These are phyloP conservation scores for Xerocomellus dryophilus DNA, from an alignment of 768 basidiomycete genomes.

Conservation along the genomic window DNA sequence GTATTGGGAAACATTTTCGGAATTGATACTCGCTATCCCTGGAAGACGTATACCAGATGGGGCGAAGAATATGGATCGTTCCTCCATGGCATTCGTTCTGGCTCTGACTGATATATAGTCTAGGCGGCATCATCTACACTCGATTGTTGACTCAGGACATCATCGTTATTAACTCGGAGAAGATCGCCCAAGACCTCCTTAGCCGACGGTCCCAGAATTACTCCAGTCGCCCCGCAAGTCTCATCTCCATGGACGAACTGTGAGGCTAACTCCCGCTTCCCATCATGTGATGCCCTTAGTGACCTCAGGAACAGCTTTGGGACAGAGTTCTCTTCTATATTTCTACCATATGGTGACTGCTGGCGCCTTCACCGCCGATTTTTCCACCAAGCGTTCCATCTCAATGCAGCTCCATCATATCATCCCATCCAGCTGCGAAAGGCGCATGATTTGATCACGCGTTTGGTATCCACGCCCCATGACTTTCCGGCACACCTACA, in stretches of 20 bases:
- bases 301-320: constrained; percentile 17
- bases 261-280: not conserved
- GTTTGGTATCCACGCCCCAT: constrained; percentile 23
- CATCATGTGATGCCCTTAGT: not conserved
- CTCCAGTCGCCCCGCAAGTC: constrained; percentile 22
- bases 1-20: constrained; percentile 20
- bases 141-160: constrained; percentile 24
- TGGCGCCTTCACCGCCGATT: constrained; percentile 33
- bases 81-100: not conserved
- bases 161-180: constrained; percentile 26
- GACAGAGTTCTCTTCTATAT: constrained; percentile 22
- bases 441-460: constrained; percentile 29
- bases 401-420: constrained; percentile 27
- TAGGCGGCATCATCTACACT: constrained; percentile 24
- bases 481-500: constrained; percentile 26
- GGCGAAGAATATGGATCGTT: constrained; percentile 19
- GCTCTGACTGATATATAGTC: not conserved
- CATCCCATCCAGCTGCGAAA: constrained; percentile 35
- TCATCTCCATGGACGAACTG: constrained; percentile 19
- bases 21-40: constrained; percentile 19
- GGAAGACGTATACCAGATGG: constrained; percentile 23
- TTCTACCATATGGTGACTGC: constrained; percentile 27
- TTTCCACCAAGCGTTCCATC: constrained; percentile 37
- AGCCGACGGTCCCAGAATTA: constrained; percentile 23
- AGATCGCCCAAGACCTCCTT: constrained; percentile 24